These are phyloP conservation scores for Aspergillus cavernicola DNA, from an alignment of 495 filamentous ascomycete genomes.

Conservation along the genomic window DNA sequence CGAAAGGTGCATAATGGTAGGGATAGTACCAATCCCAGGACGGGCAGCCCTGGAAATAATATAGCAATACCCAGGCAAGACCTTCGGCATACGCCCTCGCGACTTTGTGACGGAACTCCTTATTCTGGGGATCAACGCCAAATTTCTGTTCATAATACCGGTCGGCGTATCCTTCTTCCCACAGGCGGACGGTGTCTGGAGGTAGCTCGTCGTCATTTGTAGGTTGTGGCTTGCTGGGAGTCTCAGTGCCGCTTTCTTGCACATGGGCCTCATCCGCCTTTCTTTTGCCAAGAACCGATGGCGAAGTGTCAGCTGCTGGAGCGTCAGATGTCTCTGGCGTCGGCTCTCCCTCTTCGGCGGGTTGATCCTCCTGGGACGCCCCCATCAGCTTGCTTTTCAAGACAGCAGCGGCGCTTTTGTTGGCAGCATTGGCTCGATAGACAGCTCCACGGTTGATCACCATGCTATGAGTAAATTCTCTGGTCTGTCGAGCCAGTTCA, in stretches of 20 bases:
- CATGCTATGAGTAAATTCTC: slow-evolving; percentile 79
- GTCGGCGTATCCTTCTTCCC: slow-evolving; percentile 93
- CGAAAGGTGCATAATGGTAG: slow-evolving; percentile 97
- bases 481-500: slow-evolving; percentile 57
- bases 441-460: slow-evolving; percentile 73
- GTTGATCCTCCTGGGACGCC: slow-evolving; percentile 22
- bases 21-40: slow-evolving; percentile 99
- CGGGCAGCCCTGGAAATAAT: slow-evolving; percentile 97
- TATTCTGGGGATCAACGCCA: slow-evolving; percentile 72
- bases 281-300: slow-evolving; percentile 55
- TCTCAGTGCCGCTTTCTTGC: slow-evolving; percentile 52
- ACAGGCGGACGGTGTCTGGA: slow-evolving; percentile 80
- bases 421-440: slow-evolving; percentile 75
- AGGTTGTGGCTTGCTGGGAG: slow-evolving; percentile 48
- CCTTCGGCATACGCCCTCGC: slow-evolving; percentile 93
- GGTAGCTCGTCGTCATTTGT: slow-evolving; percentile 55
- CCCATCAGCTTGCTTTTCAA: slow-evolving; percentile 78
- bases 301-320: slow-evolving; percentile 26
- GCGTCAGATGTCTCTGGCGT: slow-evolving; percentile 22
- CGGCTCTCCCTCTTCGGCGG: slow-evolving; percentile 17
- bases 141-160: slow-evolving; percentile 99
- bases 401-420: slow-evolving; percentile 89
- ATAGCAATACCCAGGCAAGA: slow-evolving; percentile 93
- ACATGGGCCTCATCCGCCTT: slow-evolving; percentile 61
- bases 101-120: slow-evolving; percentile 86